Base-by-base conservation (phyloP, 1,284 basidiomycete genomes). In the Exsudoporus floridanus region DNA sequence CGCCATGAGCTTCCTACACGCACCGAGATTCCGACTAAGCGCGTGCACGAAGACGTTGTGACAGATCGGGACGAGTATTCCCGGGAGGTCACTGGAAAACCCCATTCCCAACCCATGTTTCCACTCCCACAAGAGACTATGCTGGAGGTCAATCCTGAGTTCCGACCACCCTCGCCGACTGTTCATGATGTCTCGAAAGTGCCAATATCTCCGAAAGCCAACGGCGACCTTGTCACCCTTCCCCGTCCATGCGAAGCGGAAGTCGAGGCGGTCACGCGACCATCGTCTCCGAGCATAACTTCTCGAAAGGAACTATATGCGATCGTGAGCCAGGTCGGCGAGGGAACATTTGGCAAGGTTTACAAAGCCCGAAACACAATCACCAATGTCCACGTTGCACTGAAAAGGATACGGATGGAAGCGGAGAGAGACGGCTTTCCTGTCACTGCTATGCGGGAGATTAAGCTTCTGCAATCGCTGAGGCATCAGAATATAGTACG, bases 341-440 rank as follows among this genome's bases (percentile, higher is more conserved):
- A 99, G 70, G 97, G 97, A 3, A 99, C 97, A 2, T 99, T 99
- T 68, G 97, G 97, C 16, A 98, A 99, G 70, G 97, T 99, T 0
- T 99, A 98, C 79, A 99, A 99, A 72, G 97, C 97, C 1, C 82
- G 85, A 47, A 94, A 94, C 59, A 85, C 83, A 12, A 76, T 86
- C 34, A 89, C 83, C 14, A 88, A 86, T 21, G 71, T 80, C 4
- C 77, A 90, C 53, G 94, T 98, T 27, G 97, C 97, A 5, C 75
- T 99, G 54, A 99, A 99, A 76, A 84, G 94, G 55, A 99, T 99
- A 69, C 83, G 95, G 42, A 98, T 99, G 96, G 97, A 99, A 70
- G 82, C 88, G 4, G 98, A 99, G 73, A 88, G 86, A 66, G 98
- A 99, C 67, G 97, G 97, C 0, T 99, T 99, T 71, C 98, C 97